These are phyloP conservation scores for Puccinia polysora DNA, from an alignment of 1,284 basidiomycete genomes.

Conservation along the genomic window DNA sequence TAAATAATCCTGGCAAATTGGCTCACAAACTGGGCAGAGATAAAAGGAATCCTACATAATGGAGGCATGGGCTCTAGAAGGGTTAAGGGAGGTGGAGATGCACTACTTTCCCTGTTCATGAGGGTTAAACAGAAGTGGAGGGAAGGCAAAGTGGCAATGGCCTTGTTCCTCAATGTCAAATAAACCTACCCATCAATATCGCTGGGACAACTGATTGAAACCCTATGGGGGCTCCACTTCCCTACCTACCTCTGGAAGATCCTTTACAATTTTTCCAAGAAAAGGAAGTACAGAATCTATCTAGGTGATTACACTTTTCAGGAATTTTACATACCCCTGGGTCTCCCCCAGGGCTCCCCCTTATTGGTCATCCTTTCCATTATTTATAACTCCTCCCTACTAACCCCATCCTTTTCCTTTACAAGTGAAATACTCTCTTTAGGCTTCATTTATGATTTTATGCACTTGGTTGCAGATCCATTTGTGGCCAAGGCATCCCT, in stretches of 20 bases:
- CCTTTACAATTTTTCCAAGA: background rate
- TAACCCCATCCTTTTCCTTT: too few species aligned
- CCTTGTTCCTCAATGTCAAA: too few species aligned
- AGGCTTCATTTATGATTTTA: conserved; percentile 1
- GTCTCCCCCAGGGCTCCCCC: background rate
- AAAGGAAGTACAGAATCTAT: background rate
- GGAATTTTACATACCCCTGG: background rate
- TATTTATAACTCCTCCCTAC: too few species aligned
- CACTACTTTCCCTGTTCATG: background rate
- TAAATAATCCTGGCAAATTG: background rate
- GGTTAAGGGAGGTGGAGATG: background rate
- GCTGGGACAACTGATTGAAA: background rate
- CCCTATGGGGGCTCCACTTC: background rate
- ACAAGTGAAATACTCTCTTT: background rate
- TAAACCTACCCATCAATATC: background rate
- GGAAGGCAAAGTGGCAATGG: background rate
- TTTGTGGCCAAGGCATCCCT: background rate
- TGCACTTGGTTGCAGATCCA: background rate
- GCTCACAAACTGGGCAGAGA: background rate
- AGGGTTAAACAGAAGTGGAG: background rate
- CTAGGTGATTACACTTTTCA: background rate
- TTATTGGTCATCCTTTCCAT: too few species aligned
- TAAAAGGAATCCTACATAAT: background rate
- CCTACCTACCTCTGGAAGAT: background rate
- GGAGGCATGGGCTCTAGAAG: background rate